These are phyloP conservation scores for Monilinia fructicola DNA, from an alignment of 2,329 filamentous ascomycete genomes.

Conservation along the genomic window DNA sequence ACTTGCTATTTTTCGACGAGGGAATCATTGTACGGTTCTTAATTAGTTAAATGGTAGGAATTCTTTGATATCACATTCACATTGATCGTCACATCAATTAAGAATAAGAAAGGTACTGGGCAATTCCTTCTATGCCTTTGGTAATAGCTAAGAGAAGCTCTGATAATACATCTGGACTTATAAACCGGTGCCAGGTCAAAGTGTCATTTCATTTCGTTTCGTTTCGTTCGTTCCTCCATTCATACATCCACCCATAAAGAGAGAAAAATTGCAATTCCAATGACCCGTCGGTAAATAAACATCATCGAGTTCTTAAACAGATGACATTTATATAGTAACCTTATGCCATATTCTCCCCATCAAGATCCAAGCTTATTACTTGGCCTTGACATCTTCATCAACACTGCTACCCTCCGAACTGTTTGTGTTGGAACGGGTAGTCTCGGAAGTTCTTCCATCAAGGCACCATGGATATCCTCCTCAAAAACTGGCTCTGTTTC, in stretches of 20 bases:
- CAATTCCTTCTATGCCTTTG: constrained; percentile 41
- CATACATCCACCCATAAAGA: constrained; percentile 27
- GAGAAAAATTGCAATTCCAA: constrained; percentile 33
- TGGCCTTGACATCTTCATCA: constrained; percentile 45
- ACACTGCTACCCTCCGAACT: constrained; percentile 39
- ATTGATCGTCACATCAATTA: not conserved
- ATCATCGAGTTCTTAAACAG: constrained; percentile 25
- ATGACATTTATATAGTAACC: constrained; percentile 3
- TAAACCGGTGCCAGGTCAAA: constrained; percentile 24
- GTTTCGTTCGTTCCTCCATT: constrained; percentile 28
- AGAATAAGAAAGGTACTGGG: constrained; percentile 31
- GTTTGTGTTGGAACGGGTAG: constrained; percentile 39
- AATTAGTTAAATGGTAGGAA: not conserved
- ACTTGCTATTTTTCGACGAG: not conserved
- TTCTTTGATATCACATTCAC: not conserved
- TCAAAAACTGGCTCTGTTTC: constrained; percentile 92
- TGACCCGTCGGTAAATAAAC: constrained; percentile 33
- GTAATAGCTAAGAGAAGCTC: constrained; percentile 33
- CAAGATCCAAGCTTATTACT: constrained; percentile 41
- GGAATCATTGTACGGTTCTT: no score
- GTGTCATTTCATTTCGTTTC: constrained; percentile 11
- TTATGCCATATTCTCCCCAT: constrained; percentile 4
- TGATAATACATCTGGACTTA: constrained; percentile 37
- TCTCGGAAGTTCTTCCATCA: constrained; percentile 31
- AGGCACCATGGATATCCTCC: constrained; percentile 73